A percentile compares a stretch with the other conserved stretches of the same genome.
These are phyloP conservation scores for Akebia trifoliata DNA, from an alignment of 164 flowering plant species.

Conservation along the genomic window DNA sequence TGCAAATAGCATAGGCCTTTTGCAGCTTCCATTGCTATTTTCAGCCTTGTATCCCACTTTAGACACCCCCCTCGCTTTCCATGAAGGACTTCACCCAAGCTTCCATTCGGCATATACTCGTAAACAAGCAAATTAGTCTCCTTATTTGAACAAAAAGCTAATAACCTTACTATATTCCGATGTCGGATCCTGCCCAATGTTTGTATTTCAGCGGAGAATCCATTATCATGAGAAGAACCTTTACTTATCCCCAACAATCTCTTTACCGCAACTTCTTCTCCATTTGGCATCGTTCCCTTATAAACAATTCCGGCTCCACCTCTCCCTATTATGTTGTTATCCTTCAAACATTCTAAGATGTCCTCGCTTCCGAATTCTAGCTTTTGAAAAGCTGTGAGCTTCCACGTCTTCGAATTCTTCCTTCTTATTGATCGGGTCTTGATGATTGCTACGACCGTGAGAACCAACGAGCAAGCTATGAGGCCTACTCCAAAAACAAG, in stretches of 20 bases:
- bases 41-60: slow-evolving; percentile 56
- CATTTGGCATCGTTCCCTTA: slow-evolving; percentile 52
- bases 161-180: slow-evolving; percentile 58
- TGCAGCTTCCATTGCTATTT: slow-evolving; percentile 70
- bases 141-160: slow-evolving; percentile 57
- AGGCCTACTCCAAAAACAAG: slow-evolving; percentile 55
- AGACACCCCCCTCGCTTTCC: slow-evolving; percentile 54
- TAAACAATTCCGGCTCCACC: slow-evolving; percentile 82
- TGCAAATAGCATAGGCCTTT: slow-evolving; percentile 69
- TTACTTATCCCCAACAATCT: slow-evolving; percentile 42
- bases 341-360: slow-evolving; percentile 59
- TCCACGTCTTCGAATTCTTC: slow-evolving; percentile 43
- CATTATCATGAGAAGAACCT: slow-evolving; percentile 66
- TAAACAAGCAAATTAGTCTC: slow-evolving; percentile 68
- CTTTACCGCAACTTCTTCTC: slow-evolving; percentile 63
- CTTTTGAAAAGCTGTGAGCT: slow-evolving; percentile 63
- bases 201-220: slow-evolving; percentile 60
- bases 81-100: slow-evolving; percentile 69
- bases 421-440: slow-evolving; percentile 32
- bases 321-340: slow-evolving; percentile 59
- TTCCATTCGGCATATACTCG: slow-evolving; percentile 82
- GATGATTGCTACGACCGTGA: slow-evolving; percentile 42
- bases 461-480: slow-evolving; percentile 41
- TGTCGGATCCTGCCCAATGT: slow-evolving; percentile 63
- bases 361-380: slow-evolving; percentile 50